Percentiles rank a stretch among this genome's conserved stretches.
Evolutionary conservation across 2,329 filamentous ascomycete species (phyloP).

Genomic region (Coleophoma cylindrospora): DNA sequence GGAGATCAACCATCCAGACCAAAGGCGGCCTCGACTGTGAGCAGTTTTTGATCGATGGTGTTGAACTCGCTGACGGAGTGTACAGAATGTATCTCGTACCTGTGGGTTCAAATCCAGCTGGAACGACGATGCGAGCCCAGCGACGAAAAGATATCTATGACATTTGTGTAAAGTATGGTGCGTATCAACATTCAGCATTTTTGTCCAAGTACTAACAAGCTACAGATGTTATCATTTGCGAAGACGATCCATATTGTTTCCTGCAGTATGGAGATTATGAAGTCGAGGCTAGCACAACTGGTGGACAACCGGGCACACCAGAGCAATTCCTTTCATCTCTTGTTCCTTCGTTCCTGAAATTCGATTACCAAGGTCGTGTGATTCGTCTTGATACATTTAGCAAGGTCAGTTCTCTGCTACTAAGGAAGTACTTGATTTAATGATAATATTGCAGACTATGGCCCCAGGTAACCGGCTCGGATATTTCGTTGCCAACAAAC

Average conservation of each 20-base stretch:
- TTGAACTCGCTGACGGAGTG: neutral
- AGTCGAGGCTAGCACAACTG: neutral
- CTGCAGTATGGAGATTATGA: conserved; percentile 3
- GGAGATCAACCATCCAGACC: conserved; percentile 8
- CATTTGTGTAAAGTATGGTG: conserved; percentile 1
- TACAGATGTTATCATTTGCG: conserved; percentile 3
- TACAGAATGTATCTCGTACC: neutral
- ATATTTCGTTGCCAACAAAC: conserved; percentile 18
- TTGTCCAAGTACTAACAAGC: neutral
- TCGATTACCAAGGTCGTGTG: conserved; percentile 3
- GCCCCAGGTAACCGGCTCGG: conserved; percentile 2
- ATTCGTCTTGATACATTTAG: conserved; percentile 4
- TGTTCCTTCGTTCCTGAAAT: conserved; percentile 3
- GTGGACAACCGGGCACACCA: neutral
- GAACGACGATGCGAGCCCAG: neutral
- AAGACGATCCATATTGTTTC: conserved; percentile 4
- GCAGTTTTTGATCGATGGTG: neutral
- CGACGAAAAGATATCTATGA: neutral
- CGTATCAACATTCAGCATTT: neutral
- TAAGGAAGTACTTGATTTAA: neutral
- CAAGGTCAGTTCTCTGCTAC: neutral
- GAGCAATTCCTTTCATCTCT: conserved; percentile 1
- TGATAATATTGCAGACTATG: neutral
- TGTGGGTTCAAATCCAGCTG: neutral
- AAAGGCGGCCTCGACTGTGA: conserved; percentile 15